These are phyloP conservation scores for Chytriomyces confervae DNA, from an alignment of 192 early-diverging fungal genomes.

Conservation along the genomic window DNA sequence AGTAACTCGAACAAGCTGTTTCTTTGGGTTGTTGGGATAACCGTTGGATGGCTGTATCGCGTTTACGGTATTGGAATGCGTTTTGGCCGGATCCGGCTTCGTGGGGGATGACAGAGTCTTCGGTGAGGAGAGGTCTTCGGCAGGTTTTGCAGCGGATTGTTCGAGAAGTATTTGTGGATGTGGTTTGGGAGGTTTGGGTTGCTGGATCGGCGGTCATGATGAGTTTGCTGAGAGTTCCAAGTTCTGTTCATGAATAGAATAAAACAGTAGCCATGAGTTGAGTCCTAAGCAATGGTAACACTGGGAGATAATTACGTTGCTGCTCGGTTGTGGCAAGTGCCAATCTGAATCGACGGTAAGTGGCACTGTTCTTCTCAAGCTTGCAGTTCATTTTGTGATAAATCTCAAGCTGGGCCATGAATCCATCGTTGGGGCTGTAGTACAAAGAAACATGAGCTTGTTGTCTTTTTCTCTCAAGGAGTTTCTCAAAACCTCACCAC, in stretches of 20 bases:
- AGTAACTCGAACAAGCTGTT: conserved; percentile 5
- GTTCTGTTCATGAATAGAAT: not conserved
- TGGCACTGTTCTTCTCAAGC: not conserved
- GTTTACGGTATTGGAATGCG: conserved; percentile 33
- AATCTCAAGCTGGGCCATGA: conserved; percentile 27
- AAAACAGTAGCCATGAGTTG: not conserved
- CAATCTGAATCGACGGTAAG: conserved; percentile 19
- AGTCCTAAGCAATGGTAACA: not conserved
- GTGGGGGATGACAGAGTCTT: conserved; percentile 17
- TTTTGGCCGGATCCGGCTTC: conserved; percentile 20
- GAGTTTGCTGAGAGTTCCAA: conserved; percentile 23
- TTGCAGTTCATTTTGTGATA: conserved; percentile 14
- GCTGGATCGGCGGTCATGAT: conserved; percentile 31
- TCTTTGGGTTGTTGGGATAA: not conserved
- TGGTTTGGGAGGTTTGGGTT: not conserved
- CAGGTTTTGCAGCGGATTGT: conserved; percentile 11
- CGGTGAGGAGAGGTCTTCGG: conserved; percentile 6
- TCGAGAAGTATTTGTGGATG: not conserved
- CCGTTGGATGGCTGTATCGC: conserved; percentile 7
- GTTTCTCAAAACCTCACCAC: not conserved
- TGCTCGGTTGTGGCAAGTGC: conserved; percentile 11
- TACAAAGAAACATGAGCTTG: not conserved
- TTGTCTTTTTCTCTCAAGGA: not conserved
- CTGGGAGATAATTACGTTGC: conserved; percentile 8
- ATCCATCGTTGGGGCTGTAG: conserved; percentile 20